These are phyloP conservation scores for Chenopodium suecicum DNA, from an alignment of 148 eudicot species.

Conservation along the genomic window DNA sequence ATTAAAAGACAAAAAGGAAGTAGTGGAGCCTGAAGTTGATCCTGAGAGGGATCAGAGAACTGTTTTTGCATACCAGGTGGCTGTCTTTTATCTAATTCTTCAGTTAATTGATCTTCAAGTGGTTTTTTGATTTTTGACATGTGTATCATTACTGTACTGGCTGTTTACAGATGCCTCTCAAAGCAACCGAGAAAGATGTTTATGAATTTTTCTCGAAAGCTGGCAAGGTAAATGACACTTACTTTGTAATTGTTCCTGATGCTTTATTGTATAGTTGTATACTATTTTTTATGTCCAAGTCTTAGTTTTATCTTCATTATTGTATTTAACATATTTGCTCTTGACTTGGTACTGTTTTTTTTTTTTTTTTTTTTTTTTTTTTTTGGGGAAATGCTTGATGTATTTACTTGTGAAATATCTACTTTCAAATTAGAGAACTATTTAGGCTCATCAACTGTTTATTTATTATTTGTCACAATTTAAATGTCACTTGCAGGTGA, in stretches of 20 bases:
- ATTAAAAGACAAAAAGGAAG: constrained; percentile 80
- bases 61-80: constrained; percentile 97
- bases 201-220: constrained; percentile 92
- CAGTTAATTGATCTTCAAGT: background rate
- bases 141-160: constrained; percentile 18
- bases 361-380: too few species aligned
- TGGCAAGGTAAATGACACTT: constrained; percentile 71
- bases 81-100: background rate
- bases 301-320: background rate
- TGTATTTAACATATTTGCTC: background rate
- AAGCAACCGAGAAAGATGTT: constrained; percentile 86
- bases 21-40: constrained; percentile 91
- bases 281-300: background rate
- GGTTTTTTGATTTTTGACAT: background rate
- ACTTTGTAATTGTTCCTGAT: constrained; percentile 4
- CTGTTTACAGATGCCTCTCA: constrained; percentile 79
- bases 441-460: background rate
- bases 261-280: constrained; percentile 1
- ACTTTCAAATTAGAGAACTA: background rate
- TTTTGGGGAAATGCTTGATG: background rate
- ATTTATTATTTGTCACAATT: too few species aligned
- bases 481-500: constrained; percentile 49
- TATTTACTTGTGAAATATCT: background rate
- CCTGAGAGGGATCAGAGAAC: constrained; percentile 99
- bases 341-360: background rate